These are phyloP conservation scores for Colletotrichum costaricense DNA, from an alignment of 2,329 filamentous ascomycete genomes.

Conservation along the genomic window DNA sequence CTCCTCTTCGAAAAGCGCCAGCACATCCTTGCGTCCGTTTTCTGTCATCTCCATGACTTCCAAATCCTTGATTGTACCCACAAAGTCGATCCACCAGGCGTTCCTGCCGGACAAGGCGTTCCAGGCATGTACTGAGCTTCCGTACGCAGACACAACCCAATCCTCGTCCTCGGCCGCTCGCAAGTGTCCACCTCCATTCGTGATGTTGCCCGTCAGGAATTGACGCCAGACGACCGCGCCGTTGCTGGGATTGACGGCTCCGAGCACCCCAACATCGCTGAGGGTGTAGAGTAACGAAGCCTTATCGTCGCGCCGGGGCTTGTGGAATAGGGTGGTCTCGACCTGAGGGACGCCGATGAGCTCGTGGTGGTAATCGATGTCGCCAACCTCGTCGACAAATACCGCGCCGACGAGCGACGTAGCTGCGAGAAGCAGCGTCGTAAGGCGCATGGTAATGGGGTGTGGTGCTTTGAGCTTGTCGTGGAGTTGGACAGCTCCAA, in stretches of 20 bases:
- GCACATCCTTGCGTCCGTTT: slow-evolving; percentile 73
- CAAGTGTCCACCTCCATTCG: slow-evolving; percentile 64
- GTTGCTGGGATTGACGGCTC: slow-evolving; percentile 88
- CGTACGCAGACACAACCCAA: slow-evolving; percentile 79
- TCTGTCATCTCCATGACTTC: slow-evolving; percentile 82
- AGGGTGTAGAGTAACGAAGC: slow-evolving; percentile 92
- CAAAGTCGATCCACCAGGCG: slow-evolving; percentile 76
- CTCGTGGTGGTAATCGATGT: slow-evolving; percentile 92
- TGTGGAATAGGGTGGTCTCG: slow-evolving; percentile 94
- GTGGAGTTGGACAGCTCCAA: slow-evolving; percentile 21
- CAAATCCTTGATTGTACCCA: slow-evolving; percentile 72
- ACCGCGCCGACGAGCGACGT: slow-evolving; percentile 70
- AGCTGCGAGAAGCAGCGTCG: slow-evolving; percentile 48
- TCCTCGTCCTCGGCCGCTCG: slow-evolving; percentile 83
- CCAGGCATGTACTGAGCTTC: slow-evolving; percentile 80
- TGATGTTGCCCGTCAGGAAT: slow-evolving; percentile 65
- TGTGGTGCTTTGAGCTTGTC: slow-evolving; percentile 25
- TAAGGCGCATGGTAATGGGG: slow-evolving; percentile 36
- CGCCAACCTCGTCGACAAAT: slow-evolving; percentile 90
- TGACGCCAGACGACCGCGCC: slow-evolving; percentile 91
- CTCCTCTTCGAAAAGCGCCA: slow-evolving; percentile 74
- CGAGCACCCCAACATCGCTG: slow-evolving; percentile 84
- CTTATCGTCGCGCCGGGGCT: slow-evolving; percentile 82
- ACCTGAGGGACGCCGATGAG: slow-evolving; percentile 85
- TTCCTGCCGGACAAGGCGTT: slow-evolving; percentile 84